Conservation (phyloP, 2,329 filamentous ascomycete genomes). For the Aspergillus pseudoviridinutans region DNA sequence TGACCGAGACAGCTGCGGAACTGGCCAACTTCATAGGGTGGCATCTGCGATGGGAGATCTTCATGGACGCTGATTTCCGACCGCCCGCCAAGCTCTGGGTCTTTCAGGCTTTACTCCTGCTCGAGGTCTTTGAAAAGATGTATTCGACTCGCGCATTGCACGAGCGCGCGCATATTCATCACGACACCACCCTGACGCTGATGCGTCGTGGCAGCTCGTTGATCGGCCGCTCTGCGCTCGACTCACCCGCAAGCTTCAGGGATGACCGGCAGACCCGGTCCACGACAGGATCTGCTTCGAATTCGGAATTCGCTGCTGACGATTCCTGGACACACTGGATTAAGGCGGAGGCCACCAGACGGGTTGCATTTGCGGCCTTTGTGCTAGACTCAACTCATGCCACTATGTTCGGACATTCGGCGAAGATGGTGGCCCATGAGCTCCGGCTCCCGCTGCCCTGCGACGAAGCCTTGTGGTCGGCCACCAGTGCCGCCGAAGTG, state of each 20-base stretch:
- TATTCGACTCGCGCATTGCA: slow-evolving; percentile 88
- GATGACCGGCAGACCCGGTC: slow-evolving; percentile 51
- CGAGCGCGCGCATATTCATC: slow-evolving; percentile 92
- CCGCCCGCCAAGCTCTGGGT: slow-evolving; percentile 94
- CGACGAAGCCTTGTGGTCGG: slow-evolving; percentile 89
- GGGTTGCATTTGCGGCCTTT: slow-evolving; percentile 90
- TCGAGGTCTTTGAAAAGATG: slow-evolving; percentile 97
- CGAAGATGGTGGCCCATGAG: slow-evolving; percentile 95
- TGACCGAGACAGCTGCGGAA: slow-evolving; percentile 73
- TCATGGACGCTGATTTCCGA: slow-evolving; percentile 83
- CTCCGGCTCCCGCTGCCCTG: slow-evolving; percentile 88
- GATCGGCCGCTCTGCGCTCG: slow-evolving; percentile 77
- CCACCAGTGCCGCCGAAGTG: slow-evolving; percentile 81
- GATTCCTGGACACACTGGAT: slow-evolving; percentile 98
- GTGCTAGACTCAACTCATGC: slow-evolving; percentile 94
- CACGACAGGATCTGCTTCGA: slow-evolving; percentile 35
- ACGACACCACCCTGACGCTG: slow-evolving; percentile 88
- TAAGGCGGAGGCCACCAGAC: slow-evolving; percentile 81
- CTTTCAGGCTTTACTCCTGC: slow-evolving; percentile 82
- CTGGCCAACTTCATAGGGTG: slow-evolving; percentile 86
- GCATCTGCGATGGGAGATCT: slow-evolving; percentile 94
- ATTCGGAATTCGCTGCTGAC: slow-evolving; percentile 65
- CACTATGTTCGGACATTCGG: slow-evolving; percentile 96
- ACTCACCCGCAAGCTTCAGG: slow-evolving; percentile 73
- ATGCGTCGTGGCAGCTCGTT: slow-evolving; percentile 92